Conservation (phyloP, 371 early-diverging fungal species). For the Rhizopus arrhizus region DNA sequence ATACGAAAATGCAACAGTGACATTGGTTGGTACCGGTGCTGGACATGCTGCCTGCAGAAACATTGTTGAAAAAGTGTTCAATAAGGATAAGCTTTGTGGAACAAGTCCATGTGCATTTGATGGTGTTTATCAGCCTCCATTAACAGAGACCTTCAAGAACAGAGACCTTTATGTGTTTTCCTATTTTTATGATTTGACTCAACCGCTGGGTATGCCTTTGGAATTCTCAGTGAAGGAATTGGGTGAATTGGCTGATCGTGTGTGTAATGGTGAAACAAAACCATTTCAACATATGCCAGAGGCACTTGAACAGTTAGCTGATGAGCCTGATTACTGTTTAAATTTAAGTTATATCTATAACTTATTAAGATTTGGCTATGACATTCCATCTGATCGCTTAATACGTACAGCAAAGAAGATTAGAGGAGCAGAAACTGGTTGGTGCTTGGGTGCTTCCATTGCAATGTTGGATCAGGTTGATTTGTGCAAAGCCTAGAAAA, state of each 20-base stretch:
- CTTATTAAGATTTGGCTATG: constrained; percentile 75
- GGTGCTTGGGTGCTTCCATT: constrained; percentile 90
- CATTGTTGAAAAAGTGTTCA: constrained; percentile 55
- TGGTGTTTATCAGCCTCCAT: constrained; percentile 85
- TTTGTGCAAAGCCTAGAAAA: constrained; percentile 20
- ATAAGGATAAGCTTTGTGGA: constrained; percentile 59
- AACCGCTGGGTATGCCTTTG: constrained; percentile 63
- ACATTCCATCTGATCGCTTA: constrained; percentile 60
- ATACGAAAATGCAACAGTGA: constrained; percentile 6
- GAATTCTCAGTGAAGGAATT: constrained; percentile 65
- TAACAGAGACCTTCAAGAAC: constrained; percentile 65
- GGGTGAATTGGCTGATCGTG: constrained; percentile 60
- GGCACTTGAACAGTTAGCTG: constrained; percentile 29
- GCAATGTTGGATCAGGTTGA: constrained; percentile 54
- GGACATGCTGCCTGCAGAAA: constrained; percentile 50
- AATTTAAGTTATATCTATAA: constrained; percentile 80
- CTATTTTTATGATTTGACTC: constrained; percentile 88
- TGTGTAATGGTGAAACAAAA: constrained; percentile 56
- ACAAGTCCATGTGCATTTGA: constrained; percentile 78
- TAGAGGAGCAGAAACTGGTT: constrained; percentile 83
- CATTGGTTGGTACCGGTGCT: constrained; percentile 52
- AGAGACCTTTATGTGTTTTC: constrained; percentile 90
- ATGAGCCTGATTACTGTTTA: constrained; percentile 68
- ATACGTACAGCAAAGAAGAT: constrained; percentile 83
- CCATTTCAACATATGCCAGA: constrained; percentile 38